phyloP scores from a whole-genome alignment of 176 grass and related monocot genomes.

The Raddia distichophylla region DNA sequence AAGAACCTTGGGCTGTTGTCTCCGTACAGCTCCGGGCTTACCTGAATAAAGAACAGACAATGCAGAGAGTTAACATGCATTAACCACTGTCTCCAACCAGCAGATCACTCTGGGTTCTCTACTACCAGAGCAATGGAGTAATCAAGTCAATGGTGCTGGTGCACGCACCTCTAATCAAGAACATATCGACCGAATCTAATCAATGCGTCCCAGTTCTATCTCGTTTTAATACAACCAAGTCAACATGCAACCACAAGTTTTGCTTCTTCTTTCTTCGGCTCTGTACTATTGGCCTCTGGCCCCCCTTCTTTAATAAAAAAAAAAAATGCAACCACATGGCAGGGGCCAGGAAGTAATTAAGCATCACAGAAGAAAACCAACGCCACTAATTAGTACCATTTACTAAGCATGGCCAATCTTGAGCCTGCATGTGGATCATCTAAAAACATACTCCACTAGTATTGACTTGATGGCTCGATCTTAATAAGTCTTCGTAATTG shows the following conservation, averaged over 20 bases:
- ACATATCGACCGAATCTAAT: slow-evolving; percentile 48
- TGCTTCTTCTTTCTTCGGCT: too few relatives aligned
- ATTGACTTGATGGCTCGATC: too few relatives aligned
- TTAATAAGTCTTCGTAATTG: too few relatives aligned
- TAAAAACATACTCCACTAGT: too few relatives aligned
- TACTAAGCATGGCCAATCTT: background rate
- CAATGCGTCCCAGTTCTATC: slow-evolving; percentile 36
- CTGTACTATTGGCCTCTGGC: too few relatives aligned
- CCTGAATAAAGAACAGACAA: slow-evolving; percentile 45
- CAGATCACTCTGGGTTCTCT: slow-evolving; percentile 32
- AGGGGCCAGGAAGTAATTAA: background rate
- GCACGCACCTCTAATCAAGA: slow-evolving; percentile 41
- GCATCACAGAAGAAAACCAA: background rate
- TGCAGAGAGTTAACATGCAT: slow-evolving; percentile 15
- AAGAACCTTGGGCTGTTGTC: slow-evolving; percentile 88
- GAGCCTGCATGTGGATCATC: background rate
- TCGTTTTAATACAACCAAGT: slow-evolving; percentile 21
- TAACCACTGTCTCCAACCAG: slow-evolving; percentile 1
- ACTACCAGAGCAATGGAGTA: slow-evolving; percentile 13
- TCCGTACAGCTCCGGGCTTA: slow-evolving; percentile 92
- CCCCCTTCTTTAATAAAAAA: too few relatives aligned
- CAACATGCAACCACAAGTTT: slow-evolving; percentile 44
- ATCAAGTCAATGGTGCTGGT: slow-evolving; percentile 43
- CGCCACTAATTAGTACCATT: background rate
- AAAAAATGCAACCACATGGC: slow-evolving; percentile 43